Evolutionary conservation across 768 basidiomycete species (phyloP), one percentile per base, ranked within the genome.

Genomic region (Leucocoprinus birnbaumii): DNA sequence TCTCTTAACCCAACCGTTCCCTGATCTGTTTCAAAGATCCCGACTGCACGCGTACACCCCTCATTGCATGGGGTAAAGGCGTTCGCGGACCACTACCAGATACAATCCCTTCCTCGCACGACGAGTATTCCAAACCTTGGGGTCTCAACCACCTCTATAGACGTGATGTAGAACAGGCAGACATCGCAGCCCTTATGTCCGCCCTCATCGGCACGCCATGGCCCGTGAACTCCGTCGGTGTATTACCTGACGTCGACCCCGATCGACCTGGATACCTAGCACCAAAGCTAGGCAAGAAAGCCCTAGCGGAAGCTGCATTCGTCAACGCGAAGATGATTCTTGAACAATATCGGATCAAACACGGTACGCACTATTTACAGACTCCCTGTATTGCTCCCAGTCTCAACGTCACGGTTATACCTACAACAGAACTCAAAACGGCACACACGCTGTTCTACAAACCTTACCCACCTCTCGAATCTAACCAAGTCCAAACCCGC

Each of bases 1-100:
- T 25, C 51, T 48, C 46, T 48, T 26, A 18, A 31, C 26, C 11
- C 42, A 11, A 27, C 9, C 49, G n/a, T 53, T 14, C 6, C 22
- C 31, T 35, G 10, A 26, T 31, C 10, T 52, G 34, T 56, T 35
- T 25, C 22, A 48, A 55, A 91, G 89, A 93, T 62, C 91, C 91
- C 0, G 91, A 94, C 64, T 92, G 88, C 61, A 93, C 91, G 5
- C 82, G 90, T 42, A 94, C 92, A 1, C 92, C 92, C 16, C 75
- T 92, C 5, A 75, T 94, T 19, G 84, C 80, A 1, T 94, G 92
- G 92, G 92, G 92, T 0, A 76, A 82, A 34, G 91, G 91, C 5
- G 69, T 93, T 37, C 82, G 90, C 11, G 79, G 81, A 0, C 89
- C 90, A n/a, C 59, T 86, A 0, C 78, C 79, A 10, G 81, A 86